Percentiles rank a stretch among this genome's conserved stretches.
phyloP scores from a whole-genome alignment of 352 stramenopile genomes.

The Globisporangium abappressorium region DNA sequence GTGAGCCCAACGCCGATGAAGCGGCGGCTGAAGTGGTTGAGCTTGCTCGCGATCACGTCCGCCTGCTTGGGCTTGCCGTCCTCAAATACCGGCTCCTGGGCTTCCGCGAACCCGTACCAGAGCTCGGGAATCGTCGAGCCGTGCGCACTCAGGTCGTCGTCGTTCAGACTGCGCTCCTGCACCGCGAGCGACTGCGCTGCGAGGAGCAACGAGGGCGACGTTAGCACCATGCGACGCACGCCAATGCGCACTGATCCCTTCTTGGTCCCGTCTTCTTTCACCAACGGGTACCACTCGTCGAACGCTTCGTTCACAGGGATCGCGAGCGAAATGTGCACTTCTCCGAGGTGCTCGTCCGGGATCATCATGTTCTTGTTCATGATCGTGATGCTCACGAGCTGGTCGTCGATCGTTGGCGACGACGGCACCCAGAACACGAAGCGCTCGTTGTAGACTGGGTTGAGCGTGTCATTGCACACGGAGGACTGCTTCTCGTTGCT shows the following conservation, averaged over 20 bases:
- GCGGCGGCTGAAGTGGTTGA: constrained; percentile 47
- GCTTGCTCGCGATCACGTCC: constrained; percentile 51
- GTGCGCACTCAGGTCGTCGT: constrained; percentile 39
- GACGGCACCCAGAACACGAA: constrained; percentile 74
- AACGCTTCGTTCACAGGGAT: constrained; percentile 69
- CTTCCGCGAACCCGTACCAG: constrained; percentile 55
- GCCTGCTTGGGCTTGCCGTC: constrained; percentile 29
- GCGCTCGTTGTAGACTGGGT: constrained; percentile 55
- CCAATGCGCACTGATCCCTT: constrained; percentile 45
- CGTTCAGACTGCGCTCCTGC: constrained; percentile 39
- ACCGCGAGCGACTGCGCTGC: constrained; percentile 42
- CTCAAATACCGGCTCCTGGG: constrained; percentile 20
- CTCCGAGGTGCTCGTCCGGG: constrained; percentile 50
- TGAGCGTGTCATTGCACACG: constrained; percentile 25
- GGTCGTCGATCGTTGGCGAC: constrained; percentile 38
- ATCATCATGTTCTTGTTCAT: constrained; percentile 40
- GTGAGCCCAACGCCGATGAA: constrained; percentile 58
- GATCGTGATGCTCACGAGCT: constrained; percentile 47
- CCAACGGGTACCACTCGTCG: constrained; percentile 66
- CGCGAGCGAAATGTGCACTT: constrained; percentile 65
- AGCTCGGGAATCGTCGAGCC: constrained; percentile 54
- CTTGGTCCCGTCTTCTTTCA: constrained; percentile 55
- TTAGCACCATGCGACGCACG: constrained; percentile 57
- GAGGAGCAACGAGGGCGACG: constrained; percentile 43
- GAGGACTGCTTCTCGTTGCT: constrained; percentile 33